Base-by-base conservation (phyloP, 345 rosid genomes). In the Populus pruinosa region DNA sequence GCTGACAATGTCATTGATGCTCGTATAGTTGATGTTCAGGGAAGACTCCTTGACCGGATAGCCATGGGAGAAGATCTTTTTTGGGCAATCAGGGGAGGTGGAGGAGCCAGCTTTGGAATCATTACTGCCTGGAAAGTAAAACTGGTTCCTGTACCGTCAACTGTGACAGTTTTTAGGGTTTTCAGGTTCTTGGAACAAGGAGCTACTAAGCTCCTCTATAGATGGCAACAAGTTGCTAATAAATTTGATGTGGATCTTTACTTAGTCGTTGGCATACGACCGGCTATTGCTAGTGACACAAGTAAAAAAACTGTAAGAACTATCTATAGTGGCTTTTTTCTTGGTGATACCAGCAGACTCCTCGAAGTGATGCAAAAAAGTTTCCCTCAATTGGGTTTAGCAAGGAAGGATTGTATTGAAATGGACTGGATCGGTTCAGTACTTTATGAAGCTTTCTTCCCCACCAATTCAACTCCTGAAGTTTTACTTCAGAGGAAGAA, bases 331-430 rank as follows among this genome's bases (percentile, higher is more conserved):
- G 77, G 82, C 38, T n/a, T 83, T 27, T 77, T 81, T 56, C 78
- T 81, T 49, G 84, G 84, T 7, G 77, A 74, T 43, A 13, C 77
- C n/a, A 67, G 38, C 10, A 78, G 76, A 23, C 81, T 84, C 25
- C 79, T 86, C 36, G 43, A 74, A 20, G 74, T 84, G 23, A 80
- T 80, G 83, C 2, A 61, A 31, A 44, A 55, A 6, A 67, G 77
- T 64, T 86, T 86, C 62, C 89, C 89, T 5, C 81, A 84, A 76
- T 18, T 86, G 67, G 85, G 83, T 53, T 47, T 86, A 36, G 67
- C 82, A 0, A 41, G 36, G 66, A 69, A 78, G 16, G 84, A 84
- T 36, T 86, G 89, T 41, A 29, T 11, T 3, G 87, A 84, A 71
- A 84, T 75, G 36, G 82, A 79, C 61, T 86, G 89, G 89, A 82